A percentile compares a stretch with the other conserved stretches of the same genome.
These are phyloP conservation scores for Aspergillus sp. DNA, from an alignment of 2,329 filamentous ascomycete genomes.

Conservation along the genomic window DNA sequence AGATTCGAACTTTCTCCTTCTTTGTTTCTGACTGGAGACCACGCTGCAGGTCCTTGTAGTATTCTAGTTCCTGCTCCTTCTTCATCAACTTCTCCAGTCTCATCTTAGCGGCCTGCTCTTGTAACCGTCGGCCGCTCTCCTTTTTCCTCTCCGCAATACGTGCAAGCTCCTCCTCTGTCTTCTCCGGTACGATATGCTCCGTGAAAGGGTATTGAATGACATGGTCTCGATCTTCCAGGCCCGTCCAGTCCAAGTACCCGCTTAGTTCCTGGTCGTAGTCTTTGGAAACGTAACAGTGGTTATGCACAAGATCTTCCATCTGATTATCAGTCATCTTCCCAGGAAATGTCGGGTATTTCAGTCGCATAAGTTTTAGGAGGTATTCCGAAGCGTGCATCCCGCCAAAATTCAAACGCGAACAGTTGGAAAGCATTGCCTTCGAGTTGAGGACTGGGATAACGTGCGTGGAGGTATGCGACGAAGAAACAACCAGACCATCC, in stretches of 20 bases:
- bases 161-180: constrained; percentile 90
- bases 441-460: constrained; percentile 88
- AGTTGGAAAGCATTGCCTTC: constrained; percentile 80
- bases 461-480: constrained; percentile 91
- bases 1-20: constrained; percentile 81
- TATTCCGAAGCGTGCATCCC: constrained; percentile 89
- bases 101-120: constrained; percentile 98
- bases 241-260: constrained; percentile 83
- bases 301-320: constrained; percentile 79
- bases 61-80: constrained; percentile 93
- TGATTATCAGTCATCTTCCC: constrained; percentile 84
- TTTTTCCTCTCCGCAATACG: constrained; percentile 90
- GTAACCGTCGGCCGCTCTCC: constrained; percentile 84
- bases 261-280: constrained; percentile 79
- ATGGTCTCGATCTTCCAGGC: constrained; percentile 82
- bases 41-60: constrained; percentile 80
- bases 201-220: constrained; percentile 92
- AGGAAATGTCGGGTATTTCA: constrained; percentile 90
- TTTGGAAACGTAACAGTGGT: constrained; percentile 85
- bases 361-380: constrained; percentile 78
- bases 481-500: constrained; percentile 85
- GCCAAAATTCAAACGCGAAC: constrained; percentile 91
- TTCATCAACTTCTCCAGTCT: constrained; percentile 89
- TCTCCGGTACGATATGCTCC: constrained; percentile 85
- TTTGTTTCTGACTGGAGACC: constrained; percentile 76